Percentiles rank a stretch among this genome's conserved stretches.
phyloP scores from a whole-genome alignment of 2,329 filamentous ascomycete species.

The Nemania sp. region DNA sequence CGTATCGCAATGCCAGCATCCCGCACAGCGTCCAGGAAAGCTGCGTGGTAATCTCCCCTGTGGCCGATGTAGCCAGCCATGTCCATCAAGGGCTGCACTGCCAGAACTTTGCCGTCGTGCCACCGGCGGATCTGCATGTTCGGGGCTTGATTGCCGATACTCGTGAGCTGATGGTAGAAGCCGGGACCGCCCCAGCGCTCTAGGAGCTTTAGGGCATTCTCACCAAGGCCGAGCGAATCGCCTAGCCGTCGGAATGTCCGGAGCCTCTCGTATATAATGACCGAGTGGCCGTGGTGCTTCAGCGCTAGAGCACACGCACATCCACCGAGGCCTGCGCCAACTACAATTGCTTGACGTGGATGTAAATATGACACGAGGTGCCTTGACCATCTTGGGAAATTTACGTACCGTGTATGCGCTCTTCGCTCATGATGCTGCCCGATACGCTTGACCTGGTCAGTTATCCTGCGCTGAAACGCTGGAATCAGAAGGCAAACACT shows the following conservation, averaged over 20 bases:
- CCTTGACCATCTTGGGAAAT: background rate
- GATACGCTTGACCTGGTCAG: background rate
- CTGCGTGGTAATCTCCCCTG: conserved; percentile 49
- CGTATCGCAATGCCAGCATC: conserved; percentile 45
- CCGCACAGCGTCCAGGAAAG: conserved; percentile 44
- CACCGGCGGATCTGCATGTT: conserved; percentile 53
- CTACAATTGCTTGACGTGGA: conserved; percentile 45
- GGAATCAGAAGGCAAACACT: background rate
- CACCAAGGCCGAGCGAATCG: conserved; percentile 50
- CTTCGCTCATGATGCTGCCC: conserved; percentile 2
- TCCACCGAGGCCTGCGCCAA: conserved; percentile 54
- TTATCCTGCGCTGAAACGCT: background rate
- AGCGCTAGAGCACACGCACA: conserved; percentile 53
- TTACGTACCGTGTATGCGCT: conserved; percentile 16
- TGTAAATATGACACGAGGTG: conserved; percentile 1
- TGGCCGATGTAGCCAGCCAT: conserved; percentile 53
- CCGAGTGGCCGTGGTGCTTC: conserved; percentile 49
- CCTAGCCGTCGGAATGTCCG: conserved; percentile 48
- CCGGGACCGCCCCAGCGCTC: conserved; percentile 47
- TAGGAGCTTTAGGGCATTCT: conserved; percentile 51
- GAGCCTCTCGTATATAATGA: conserved; percentile 50
- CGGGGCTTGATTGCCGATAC: conserved; percentile 51
- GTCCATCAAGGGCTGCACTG: conserved; percentile 53
- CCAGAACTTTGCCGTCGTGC: conserved; percentile 51
- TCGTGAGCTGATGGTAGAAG: conserved; percentile 43